phyloP scores from a whole-genome alignment of 257 asterid species.

The Anisodus tanguticus region DNA sequence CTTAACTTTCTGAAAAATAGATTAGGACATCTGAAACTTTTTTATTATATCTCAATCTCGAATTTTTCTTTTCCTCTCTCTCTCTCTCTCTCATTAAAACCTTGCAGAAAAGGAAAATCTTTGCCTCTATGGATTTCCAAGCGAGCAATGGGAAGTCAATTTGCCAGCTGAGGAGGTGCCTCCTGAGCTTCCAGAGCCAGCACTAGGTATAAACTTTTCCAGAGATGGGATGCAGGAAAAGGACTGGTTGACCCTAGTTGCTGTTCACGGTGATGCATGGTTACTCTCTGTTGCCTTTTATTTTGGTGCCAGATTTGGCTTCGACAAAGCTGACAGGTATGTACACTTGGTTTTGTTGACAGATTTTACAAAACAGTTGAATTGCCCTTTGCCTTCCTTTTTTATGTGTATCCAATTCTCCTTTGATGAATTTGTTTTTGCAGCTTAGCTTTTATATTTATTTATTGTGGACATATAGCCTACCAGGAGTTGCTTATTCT shows the following conservation, averaged over 20 bases:
- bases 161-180: constrained; percentile 59
- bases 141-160: constrained; percentile 52
- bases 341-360: constrained; percentile 16
- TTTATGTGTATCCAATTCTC: background rate
- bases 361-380: background rate
- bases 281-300: constrained; percentile 52
- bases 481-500: constrained; percentile 15
- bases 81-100: constrained; percentile 3
- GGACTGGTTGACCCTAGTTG: constrained; percentile 57
- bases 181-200: constrained; percentile 61
- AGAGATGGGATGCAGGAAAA: constrained; percentile 57
- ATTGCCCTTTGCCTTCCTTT: background rate
- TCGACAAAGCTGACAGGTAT: constrained; percentile 51
- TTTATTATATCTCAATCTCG: background rate
- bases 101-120: constrained; percentile 50
- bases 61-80: background rate
- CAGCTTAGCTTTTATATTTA: background rate
- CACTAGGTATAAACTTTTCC: constrained; percentile 54
- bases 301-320: constrained; percentile 57
- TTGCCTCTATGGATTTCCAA: constrained; percentile 51
- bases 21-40: constrained; percentile 9
- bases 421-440: background rate
- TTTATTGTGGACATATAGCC: background rate
- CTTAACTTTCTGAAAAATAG: background rate
- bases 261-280: constrained; percentile 57